phyloP scores from a whole-genome alignment of 2,329 filamentous ascomycete genomes.

The Cladorrhinum sp. region DNA sequence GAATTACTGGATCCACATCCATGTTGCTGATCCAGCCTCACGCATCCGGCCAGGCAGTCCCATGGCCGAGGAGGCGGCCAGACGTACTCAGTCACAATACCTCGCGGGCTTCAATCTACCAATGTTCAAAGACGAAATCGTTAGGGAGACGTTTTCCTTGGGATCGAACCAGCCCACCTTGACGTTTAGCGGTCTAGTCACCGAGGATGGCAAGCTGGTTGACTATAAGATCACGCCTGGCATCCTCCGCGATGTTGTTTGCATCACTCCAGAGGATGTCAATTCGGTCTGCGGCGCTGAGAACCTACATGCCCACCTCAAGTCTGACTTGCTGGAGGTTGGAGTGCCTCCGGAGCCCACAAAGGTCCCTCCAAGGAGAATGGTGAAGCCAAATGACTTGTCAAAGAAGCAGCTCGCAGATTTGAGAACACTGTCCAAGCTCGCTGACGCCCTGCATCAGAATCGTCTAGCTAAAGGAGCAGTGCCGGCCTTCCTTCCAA shows the following conservation, averaged over 20 bases:
- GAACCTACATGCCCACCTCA: conserved; percentile 27
- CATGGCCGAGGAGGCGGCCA: conserved; percentile 59
- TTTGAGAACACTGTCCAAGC: conserved; percentile 45
- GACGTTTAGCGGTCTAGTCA: conserved; percentile 61
- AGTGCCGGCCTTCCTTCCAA: conserved; percentile 46
- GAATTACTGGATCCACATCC: conserved; percentile 73
- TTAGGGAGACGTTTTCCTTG: conserved; percentile 55
- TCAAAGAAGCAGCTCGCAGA: conserved; percentile 43
- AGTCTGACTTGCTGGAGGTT: conserved; percentile 32
- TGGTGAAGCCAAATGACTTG: conserved; percentile 44
- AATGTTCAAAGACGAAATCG: conserved; percentile 55
- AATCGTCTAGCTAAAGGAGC: conserved; percentile 47
- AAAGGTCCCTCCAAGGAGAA: conserved; percentile 37
- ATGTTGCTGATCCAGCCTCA: conserved; percentile 76
- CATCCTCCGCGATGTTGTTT: conserved; percentile 52
- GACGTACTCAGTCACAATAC: conserved; percentile 59
- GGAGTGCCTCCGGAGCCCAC: conserved; percentile 30
- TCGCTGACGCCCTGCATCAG: conserved; percentile 46
- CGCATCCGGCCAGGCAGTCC: conserved; percentile 58
- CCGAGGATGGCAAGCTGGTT: conserved; percentile 50
- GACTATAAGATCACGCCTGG: conserved; percentile 55
- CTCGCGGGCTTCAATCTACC: conserved; percentile 54
- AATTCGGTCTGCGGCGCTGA: conserved; percentile 42
- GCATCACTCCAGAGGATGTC: conserved; percentile 53
- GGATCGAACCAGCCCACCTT: conserved; percentile 50